Evolutionary conservation across 2,329 filamentous ascomycete genomes (phyloP), one percentile per base, ranked within the genome.

Genomic region (Claviceps spartinae): DNA sequence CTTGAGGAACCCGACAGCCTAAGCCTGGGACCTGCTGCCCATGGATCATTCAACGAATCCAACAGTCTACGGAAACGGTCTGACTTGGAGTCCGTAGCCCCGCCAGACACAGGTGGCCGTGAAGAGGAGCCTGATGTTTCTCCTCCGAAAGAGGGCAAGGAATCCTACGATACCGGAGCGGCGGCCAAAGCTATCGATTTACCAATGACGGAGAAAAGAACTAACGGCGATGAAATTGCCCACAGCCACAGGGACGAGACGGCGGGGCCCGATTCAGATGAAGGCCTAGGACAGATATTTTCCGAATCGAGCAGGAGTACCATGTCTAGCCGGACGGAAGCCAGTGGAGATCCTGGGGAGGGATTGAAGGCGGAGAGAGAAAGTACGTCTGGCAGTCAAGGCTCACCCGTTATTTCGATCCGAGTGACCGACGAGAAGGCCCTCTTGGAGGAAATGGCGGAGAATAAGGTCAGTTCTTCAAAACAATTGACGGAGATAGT

Each of bases 151-250:
- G 79, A 82, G 56, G 80, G 80, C 0, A 83, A 83, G 58, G 80
- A 83, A 62, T 83, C 83, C 59, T 83, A 83, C 60, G 81, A 79
- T 58, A 67, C 79, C 30, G 78, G 79, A n/a, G 74, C 70, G 30
- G 63, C 76, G 52, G 66, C 67, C 48, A 68, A 68, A 45, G 76
- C 75, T 6, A 75, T 81, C 47, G 76, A 81, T 54, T 74, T 80
- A 48, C 76, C 73, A 8, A 58, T 62, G 8, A 61, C 71, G 5
- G 69, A 64, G 50, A 70, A 67, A 56, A 67, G 67, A 51, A 54
- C 70, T 50, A 69, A 63, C 13, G 68, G 58, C 3, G 65, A 58
- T 44, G 64, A 50, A 38, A 60, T 52, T 36, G 60, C 61, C 55
- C 62, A 66, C 14, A 58, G 52, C 55, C 62, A 66, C 16, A 58